Conservation (phyloP, 139 green algal genomes). For the Coelastrella sp. region DNA sequence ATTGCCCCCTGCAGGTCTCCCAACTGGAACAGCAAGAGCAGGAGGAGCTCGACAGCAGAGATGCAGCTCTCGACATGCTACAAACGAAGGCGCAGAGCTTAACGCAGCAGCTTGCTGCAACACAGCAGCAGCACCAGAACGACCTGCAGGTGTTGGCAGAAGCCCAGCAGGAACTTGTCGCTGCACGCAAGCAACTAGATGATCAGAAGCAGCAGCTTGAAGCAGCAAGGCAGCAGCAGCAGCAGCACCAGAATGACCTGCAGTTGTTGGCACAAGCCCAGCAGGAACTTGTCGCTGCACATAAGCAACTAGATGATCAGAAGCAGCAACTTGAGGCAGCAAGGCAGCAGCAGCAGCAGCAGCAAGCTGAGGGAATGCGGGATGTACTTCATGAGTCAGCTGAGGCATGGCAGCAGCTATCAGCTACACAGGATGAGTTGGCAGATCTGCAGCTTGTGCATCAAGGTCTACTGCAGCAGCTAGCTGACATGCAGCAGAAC, state of each 20-base stretch:
- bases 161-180: background rate
- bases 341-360: background rate
- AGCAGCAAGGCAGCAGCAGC: background rate
- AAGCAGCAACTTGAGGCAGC: background rate
- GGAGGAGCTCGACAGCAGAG: conserved; percentile 14
- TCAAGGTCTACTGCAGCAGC: too few species aligned
- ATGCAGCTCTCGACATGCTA: conserved; percentile 3
- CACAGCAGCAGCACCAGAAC: background rate
- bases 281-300: background rate
- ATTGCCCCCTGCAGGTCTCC: background rate
- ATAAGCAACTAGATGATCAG: background rate
- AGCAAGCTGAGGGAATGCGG: too few species aligned
- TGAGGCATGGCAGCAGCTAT: background rate
- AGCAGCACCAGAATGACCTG: background rate
- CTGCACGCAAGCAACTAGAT: background rate
- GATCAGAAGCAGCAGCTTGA: background rate
- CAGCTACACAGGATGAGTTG: too few species aligned
- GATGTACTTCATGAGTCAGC: too few species aligned
- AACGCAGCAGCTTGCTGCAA: background rate
- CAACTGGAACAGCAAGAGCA: background rate
- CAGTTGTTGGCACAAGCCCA: background rate
- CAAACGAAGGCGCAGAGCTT: conserved; percentile 18
- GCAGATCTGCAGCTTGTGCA: too few species aligned
- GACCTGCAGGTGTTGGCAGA: background rate
- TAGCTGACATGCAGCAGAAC: background rate